Base-by-base conservation (phyloP, 2,329 filamentous ascomycete species). In the Coniella lustricola region DNA sequence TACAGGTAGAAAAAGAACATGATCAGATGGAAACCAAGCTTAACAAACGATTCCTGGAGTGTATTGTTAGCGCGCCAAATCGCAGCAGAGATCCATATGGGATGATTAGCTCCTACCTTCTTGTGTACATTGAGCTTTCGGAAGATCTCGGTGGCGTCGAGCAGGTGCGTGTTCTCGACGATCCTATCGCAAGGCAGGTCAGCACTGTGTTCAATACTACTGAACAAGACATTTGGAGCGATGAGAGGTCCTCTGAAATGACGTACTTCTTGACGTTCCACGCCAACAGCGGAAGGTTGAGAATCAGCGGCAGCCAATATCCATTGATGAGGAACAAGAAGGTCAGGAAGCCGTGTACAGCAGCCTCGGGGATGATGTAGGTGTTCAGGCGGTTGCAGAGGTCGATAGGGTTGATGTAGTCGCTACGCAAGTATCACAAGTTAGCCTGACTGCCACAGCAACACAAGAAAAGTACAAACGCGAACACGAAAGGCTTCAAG, bases 1-100 rank as follows among this genome's bases (percentile, higher is more conserved):
- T 95, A 95, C 49, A 98, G 85, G 74, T 98, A 98, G 81, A 97
- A 98, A 83, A 98, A 98, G 81, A 98, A 98, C 90, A 98, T 96
- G 73, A 98, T 70, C 53, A 98, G 77, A 71, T 98, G 93, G 79
- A 98, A 98, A 49, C 91, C 93, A 37, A 98, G 87, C 76, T 98
- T 98, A 75, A 93, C 84, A 70, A 98, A 98, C 0, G 93, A 97
- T 81, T 98, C 93, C 90, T 95, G 57, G 16, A 37, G 36, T 3
- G 7, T 16, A 12, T 22, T 41, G 4, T 62, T 47, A 55, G 52
- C 7, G 14, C 1, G 25, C 53, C 17, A 29, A n/a, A n/a, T n/a
- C 32, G 4, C n/a, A 16, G 12, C 25, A 41, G 38, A 5, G 9
- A n/a, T 16, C 12, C 5, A 4, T 5, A 3, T 20, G 17, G 16